Evolutionary conservation across 139 green algal species (phyloP), one percentile per base, ranked within the genome.

Genomic region (Haematococcus sp.): DNA sequence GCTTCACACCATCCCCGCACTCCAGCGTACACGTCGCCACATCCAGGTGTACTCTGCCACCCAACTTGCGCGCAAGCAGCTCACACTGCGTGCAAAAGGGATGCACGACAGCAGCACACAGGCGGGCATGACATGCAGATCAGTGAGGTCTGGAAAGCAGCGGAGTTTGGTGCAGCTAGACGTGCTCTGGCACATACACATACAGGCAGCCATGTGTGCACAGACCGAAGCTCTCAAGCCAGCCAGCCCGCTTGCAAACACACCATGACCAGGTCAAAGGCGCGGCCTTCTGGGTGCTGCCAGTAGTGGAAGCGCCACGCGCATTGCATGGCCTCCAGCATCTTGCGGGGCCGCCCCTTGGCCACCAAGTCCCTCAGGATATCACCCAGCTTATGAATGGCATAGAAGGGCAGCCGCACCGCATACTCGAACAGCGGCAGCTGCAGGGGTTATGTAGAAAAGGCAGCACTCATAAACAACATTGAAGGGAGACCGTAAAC

Each of bases 361-460:
- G 2, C 40, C 19, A 63, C 56, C 11, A 32, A 13, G 23, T 32
- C 23, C 16, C n/a, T 27, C n/a, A 32, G 9, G 54, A 30, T 63
- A 17, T 63, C n/a, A 4, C 22, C 54, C 54, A 68, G n/a, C 60
- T 68, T 68, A 16, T 71, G 64, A 3, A 71, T 31, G 31, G 34
- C n/a, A 15, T 35, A 73, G 31, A 73, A 25, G 9, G 66, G 66
- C 25, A 73, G 17, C 13, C 68, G 27, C 25, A 74, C 4, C 9
- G 68, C 68, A 22, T 74, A 74, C 68, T 74, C 68, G 4, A 65
- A 65, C 52, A 74, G 46, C 5, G 68, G 68, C 51, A 74, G 54
- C 68, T 74, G n/a, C n/a, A n/a, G n/a, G n/a, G n/a, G n/a, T n/a
- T n/a, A n/a, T n/a, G n/a, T n/a, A n/a, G n/a, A n/a, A n/a, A n/a